A percentile compares a stretch with the other conserved stretches of the same genome.
Evolutionary conservation across 1,139 yeast species (phyloP).

Genomic region (Suhomyces guaymorum): DNA sequence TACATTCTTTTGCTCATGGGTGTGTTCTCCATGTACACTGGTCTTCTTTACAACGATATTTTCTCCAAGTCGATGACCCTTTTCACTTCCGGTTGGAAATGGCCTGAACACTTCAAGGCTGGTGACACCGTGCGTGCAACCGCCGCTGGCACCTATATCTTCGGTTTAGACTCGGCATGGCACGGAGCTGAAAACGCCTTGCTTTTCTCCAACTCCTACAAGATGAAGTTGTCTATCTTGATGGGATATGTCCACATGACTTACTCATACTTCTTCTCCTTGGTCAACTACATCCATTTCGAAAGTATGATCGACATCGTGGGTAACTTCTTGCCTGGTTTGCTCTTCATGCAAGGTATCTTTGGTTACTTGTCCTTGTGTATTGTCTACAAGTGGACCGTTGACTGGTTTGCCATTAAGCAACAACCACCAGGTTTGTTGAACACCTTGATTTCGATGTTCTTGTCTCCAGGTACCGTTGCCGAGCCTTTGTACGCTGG

Average conservation of each 20-base stretch:
- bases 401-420: slow-evolving; percentile 69
- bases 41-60: slow-evolving; percentile 72
- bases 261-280: slow-evolving; percentile 68
- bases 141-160: slow-evolving; percentile 57
- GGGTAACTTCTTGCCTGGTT: slow-evolving; percentile 79
- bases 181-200: slow-evolving; percentile 79
- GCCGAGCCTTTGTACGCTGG: slow-evolving; percentile 66
- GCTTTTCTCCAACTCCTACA: slow-evolving; percentile 73
- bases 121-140: slow-evolving; percentile 62
- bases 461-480: slow-evolving; percentile 71
- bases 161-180: slow-evolving; percentile 79
- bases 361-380: slow-evolving; percentile 75
- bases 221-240: slow-evolving; percentile 77
- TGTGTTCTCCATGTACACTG: slow-evolving; percentile 74
- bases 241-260: slow-evolving; percentile 83
- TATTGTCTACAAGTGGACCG: slow-evolving; percentile 77
- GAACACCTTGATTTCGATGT: slow-evolving; percentile 82
- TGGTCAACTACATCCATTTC: slow-evolving; percentile 61
- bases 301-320: slow-evolving; percentile 63
- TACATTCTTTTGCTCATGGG: slow-evolving; percentile 77
- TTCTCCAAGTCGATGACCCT: slow-evolving; percentile 77
- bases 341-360: slow-evolving; percentile 79
- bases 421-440: slow-evolving; percentile 78
- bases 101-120: slow-evolving; percentile 58
- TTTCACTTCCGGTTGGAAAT: slow-evolving; percentile 73